A percentile compares a stretch with the other conserved stretches of the same genome.
phyloP scores from a whole-genome alignment of 2,329 filamentous ascomycete genomes.

The Aspergillus unguis region DNA sequence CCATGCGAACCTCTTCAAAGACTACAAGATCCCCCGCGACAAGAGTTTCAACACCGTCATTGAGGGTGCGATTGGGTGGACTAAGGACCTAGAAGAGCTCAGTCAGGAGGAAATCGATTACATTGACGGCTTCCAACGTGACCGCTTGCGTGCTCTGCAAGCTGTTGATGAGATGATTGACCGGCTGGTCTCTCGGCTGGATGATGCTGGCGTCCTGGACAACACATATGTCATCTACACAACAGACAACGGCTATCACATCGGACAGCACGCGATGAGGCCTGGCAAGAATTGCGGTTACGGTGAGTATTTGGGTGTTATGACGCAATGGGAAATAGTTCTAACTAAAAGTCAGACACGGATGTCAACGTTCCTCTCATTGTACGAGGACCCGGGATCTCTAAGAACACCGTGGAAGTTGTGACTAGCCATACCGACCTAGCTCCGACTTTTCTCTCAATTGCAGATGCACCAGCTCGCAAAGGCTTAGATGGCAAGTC shows the following conservation, averaged over 20 bases:
- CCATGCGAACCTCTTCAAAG: slow-evolving; percentile 9
- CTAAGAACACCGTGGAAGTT: slow-evolving; percentile 41
- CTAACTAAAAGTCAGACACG: neutral
- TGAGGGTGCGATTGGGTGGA: slow-evolving; percentile 41
- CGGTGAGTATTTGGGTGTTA: neutral
- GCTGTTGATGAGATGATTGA: slow-evolving; percentile 52
- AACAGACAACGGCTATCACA: slow-evolving; percentile 57
- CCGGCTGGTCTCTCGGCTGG: slow-evolving; percentile 37
- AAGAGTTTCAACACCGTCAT: slow-evolving; percentile 58
- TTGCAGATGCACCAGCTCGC: slow-evolving; percentile 28
- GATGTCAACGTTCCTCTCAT: slow-evolving; percentile 59
- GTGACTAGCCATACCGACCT: slow-evolving; percentile 63
- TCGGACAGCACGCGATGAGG: slow-evolving; percentile 54
- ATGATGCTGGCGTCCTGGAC: slow-evolving; percentile 37
- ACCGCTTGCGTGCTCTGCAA: slow-evolving; percentile 48
- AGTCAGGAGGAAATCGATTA: slow-evolving; percentile 45
- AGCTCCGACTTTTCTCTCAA: slow-evolving; percentile 57
- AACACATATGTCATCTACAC: slow-evolving; percentile 58
- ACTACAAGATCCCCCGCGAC: neutral
- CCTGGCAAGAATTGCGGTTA: slow-evolving; percentile 51
- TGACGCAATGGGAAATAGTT: no score
- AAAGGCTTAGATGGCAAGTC: slow-evolving; percentile 55
- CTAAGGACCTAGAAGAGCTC: slow-evolving; percentile 38
- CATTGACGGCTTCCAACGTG: slow-evolving; percentile 50
- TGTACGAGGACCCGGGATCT: slow-evolving; percentile 56